These are phyloP conservation scores for Phytophthora pisi DNA, from an alignment of 352 stramenopile species.

Conservation along the genomic window DNA sequence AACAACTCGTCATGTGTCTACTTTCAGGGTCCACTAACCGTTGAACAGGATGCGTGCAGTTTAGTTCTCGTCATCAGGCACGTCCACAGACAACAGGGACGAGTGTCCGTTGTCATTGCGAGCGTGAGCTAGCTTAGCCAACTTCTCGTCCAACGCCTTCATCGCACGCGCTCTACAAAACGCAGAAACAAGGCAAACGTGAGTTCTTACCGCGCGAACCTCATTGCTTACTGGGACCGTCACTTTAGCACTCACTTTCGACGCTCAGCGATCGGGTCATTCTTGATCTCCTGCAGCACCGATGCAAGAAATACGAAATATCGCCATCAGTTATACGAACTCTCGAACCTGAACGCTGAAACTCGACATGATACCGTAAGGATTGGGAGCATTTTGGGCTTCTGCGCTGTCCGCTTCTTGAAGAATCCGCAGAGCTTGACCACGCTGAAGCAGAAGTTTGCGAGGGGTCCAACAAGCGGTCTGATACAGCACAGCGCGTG, in stretches of 20 bases:
- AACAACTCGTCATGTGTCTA: conserved; percentile 2
- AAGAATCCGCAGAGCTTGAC: conserved; percentile 86
- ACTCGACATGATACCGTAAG: conserved; percentile 43
- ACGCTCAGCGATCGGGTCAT: conserved; percentile 83
- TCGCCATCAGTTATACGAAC: neutral
- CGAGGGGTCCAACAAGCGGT: conserved; percentile 61
- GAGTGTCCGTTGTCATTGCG: conserved; percentile 34
- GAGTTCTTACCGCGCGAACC: neutral
- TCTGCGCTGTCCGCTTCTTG: conserved; percentile 72
- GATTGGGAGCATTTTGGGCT: conserved; percentile 65
- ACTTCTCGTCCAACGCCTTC: conserved; percentile 89
- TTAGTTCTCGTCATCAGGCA: conserved; percentile 40
- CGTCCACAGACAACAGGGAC: conserved; percentile 38
- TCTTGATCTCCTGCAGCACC: conserved; percentile 45
- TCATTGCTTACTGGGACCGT: neutral
- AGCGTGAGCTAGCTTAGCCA: conserved; percentile 77
- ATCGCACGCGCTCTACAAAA: conserved; percentile 74
- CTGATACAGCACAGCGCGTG: conserved; percentile 29
- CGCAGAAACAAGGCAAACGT: conserved; percentile 3
- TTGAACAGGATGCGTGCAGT: conserved; percentile 3
- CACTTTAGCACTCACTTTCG: conserved; percentile 69
- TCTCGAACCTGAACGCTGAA: neutral
- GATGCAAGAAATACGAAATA: neutral
- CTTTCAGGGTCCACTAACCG: neutral
- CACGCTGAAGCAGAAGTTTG: conserved; percentile 86